Evolutionary conservation across 331 rosid genomes (phyloP).

Genomic region (Acacia concinna): DNA sequence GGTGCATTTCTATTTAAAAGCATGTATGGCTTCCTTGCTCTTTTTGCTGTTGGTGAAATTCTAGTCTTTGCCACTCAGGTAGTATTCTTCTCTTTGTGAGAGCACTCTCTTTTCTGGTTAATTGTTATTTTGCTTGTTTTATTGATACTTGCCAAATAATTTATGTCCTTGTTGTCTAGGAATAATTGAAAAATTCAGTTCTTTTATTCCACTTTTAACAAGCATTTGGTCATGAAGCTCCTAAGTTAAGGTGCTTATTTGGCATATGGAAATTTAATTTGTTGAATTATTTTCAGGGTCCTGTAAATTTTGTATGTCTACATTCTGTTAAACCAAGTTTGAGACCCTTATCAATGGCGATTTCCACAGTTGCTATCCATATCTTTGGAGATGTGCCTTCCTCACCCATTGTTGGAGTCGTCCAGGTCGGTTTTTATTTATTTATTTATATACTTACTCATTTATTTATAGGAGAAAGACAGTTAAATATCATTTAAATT

Average conservation of each 20-base stretch:
- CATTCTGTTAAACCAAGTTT: constrained; percentile 80
- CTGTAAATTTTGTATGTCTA: constrained; percentile 79
- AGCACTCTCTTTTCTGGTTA: neutral
- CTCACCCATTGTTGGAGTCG: constrained; percentile 83
- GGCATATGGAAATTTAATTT: neutral
- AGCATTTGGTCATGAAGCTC: neutral
- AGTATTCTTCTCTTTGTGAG: constrained; percentile 27
- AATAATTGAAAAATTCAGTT: neutral
- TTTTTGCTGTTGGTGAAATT: constrained; percentile 80
- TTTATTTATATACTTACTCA: neutral
- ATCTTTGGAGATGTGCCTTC: constrained; percentile 95
- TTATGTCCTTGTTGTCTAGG: neutral
- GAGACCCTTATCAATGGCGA: constrained; percentile 93
- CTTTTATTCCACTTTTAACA: neutral
- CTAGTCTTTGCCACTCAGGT: constrained; percentile 92
- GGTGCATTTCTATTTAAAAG: constrained; percentile 68
- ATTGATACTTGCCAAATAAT: no score
- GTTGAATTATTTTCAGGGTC: constrained; percentile 56
- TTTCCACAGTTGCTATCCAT: constrained; percentile 86
- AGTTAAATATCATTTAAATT: no score
- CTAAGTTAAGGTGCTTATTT: neutral
- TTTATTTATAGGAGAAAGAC: no score
- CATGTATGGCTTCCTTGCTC: constrained; percentile 67
- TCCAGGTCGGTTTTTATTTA: constrained; percentile 47
- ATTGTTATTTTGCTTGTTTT: neutral